Percentiles rank a stretch among this genome's conserved stretches.
phyloP scores from a whole-genome alignment of 164 flowering plant genomes.

The Akebia trifoliata region DNA sequence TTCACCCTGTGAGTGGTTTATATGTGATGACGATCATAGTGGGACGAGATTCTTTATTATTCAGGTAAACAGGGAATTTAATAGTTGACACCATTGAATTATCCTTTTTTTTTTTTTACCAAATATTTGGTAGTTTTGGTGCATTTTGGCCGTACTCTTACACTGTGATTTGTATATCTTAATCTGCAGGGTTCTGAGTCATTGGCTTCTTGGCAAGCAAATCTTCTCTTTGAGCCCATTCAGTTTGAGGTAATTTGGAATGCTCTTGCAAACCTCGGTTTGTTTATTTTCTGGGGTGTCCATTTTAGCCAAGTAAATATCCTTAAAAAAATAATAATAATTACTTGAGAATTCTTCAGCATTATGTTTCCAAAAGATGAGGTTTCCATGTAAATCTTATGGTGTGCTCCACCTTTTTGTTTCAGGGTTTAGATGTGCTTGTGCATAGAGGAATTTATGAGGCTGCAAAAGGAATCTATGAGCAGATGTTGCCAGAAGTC shows the following conservation, averaged over 20 bases:
- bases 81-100: too few species aligned
- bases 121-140: background rate
- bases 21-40: conserved; percentile 76
- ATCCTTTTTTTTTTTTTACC: too few species aligned
- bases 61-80: conserved; percentile 66
- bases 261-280: background rate
- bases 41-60: conserved; percentile 79
- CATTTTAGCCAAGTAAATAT: background rate
- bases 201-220: conserved; percentile 97
- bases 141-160: background rate
- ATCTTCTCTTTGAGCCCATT: conserved; percentile 78
- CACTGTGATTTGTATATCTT: background rate
- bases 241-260: conserved; percentile 70
- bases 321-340: background rate
- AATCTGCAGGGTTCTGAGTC: conserved; percentile 87
- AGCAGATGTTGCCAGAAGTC: conserved; percentile 89
- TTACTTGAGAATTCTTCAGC: background rate
- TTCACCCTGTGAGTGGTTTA: conserved; percentile 94
- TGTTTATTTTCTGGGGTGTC: background rate
- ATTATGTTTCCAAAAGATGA: background rate
- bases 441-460: conserved; percentile 99
- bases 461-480: conserved; percentile 95
- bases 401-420: conserved; percentile 1
- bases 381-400: background rate
- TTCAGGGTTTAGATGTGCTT: conserved; percentile 72